Evolutionary conservation across 257 asterid genomes (phyloP), one percentile per base, ranked within the genome.

Genomic region (Parsonsia alboflavescens): DNA sequence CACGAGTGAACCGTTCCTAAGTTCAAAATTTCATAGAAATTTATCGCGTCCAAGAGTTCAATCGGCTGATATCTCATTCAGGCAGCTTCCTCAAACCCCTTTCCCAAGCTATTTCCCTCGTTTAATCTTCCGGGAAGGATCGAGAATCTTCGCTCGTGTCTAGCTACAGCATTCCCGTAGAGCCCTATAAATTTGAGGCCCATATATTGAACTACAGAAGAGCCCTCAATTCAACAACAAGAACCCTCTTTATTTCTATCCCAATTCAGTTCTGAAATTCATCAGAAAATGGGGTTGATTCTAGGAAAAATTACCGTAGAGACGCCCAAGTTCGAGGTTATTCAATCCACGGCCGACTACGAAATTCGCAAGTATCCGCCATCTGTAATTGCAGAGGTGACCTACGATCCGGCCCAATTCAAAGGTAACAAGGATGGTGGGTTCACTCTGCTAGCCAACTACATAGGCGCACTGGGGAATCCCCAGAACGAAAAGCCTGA

Each of bases 341-440:
- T 86, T 53, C 75, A 88, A 77, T 65, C 97, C 74, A 80, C 90
- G 2, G 6, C 49, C 30, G 91, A 85, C 24, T 94, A 94, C 88
- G 96, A 92, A 81, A 81, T 94, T 77, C 91, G 97, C n/a, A 82
- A 86, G 62, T 94, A 90, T 80, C 68, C 86, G 0, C 79, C 93
- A 28, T 77, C 96, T 11, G 97, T 94, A 12, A 69, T 92, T 65
- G 97, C 99, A 1, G 89, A 92, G 77, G 82, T 94, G 1, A 88
- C 96, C 28, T 94, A 94, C 79, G 85, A 88, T 30, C 99, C 97
- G 7, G 42, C 88, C 39, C 73, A 86, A 2, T 82, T 88, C 80
- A 88, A 84, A 10, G 87, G 91, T 80, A 72, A 87, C 88, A 88
- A 85, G 58, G 99, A 94, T 77, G 99, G 88, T 2, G 99, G 99